These are phyloP conservation scores for Diaporthe sp. DNA, from an alignment of 2,329 filamentous ascomycete genomes.

Conservation along the genomic window DNA sequence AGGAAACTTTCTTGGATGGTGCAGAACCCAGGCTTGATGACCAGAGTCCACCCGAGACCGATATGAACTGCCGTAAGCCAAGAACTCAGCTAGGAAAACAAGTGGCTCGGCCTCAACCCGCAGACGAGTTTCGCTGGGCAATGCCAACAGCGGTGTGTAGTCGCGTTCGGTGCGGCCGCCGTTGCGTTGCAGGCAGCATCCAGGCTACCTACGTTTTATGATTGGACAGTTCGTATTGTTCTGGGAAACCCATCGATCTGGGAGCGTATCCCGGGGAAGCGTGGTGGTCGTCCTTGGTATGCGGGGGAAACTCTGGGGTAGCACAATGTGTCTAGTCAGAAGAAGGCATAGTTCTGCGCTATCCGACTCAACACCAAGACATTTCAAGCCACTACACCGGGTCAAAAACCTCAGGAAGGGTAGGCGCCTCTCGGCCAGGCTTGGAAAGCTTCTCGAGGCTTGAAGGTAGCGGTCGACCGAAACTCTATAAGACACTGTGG, in stretches of 20 bases:
- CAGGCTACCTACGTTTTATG: not conserved
- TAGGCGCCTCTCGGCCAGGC: slow-evolving; percentile 21
- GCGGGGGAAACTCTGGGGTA: slow-evolving; percentile 17
- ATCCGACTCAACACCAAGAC: slow-evolving; percentile 13
- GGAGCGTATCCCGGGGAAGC: slow-evolving; percentile 2
- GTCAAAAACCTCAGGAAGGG: slow-evolving; percentile 11
- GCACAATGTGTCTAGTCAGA: not conserved
- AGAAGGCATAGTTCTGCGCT: not conserved
- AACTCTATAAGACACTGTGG: not conserved
- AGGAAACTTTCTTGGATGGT: not conserved
- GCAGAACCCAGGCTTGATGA: too few relatives aligned
- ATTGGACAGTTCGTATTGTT: not conserved
- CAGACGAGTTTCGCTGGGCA: not conserved
- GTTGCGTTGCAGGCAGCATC: not conserved
- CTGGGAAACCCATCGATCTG: not conserved
- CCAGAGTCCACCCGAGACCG: not conserved
- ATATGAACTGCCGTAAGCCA: slow-evolving; percentile 6
- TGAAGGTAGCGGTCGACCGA: not conserved
- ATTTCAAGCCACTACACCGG: not conserved
- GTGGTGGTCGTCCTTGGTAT: not conserved
- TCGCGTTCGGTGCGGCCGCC: not conserved
- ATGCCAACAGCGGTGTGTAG: slow-evolving; percentile 1
- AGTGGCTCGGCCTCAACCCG: slow-evolving; percentile 23
- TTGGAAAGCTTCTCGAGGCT: slow-evolving; percentile 6
- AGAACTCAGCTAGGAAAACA: slow-evolving; percentile 4